These are phyloP conservation scores for Breviolum minutum DNA, from an alignment of 73 alveolate species.

Conservation along the genomic window DNA sequence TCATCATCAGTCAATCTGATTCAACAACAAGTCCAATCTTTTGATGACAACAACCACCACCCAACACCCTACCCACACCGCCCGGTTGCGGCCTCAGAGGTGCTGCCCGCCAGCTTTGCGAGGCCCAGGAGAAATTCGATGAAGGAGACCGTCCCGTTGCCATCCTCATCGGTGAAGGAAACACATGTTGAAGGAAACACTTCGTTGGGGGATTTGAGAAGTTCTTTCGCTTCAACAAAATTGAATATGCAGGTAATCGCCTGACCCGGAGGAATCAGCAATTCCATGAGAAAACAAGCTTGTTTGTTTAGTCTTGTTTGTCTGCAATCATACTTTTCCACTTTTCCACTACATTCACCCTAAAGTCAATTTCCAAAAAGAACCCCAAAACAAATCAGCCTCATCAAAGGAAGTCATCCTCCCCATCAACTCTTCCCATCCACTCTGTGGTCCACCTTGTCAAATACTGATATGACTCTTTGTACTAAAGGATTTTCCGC, in stretches of 20 bases:
- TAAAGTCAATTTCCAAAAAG: too few species aligned
- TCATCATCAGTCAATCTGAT: neutral
- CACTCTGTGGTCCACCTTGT: slow-evolving; percentile 41
- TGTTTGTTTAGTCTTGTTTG: too few species aligned
- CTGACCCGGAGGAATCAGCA: too few species aligned
- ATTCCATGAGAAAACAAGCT: too few species aligned
- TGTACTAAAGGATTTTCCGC: slow-evolving; percentile 95
- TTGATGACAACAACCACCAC: neutral
- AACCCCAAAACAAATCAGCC: too few species aligned
- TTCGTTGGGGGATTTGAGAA: too few species aligned
- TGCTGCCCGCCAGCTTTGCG: slow-evolving; percentile 78
- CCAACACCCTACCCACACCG: neutral
- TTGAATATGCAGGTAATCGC: too few species aligned
- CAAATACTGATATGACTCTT: slow-evolving; percentile 94
- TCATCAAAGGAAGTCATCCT: neutral
- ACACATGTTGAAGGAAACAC: too few species aligned
- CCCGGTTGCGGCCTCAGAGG: slow-evolving; percentile 47
- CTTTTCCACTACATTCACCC: too few species aligned
- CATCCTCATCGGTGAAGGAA: slow-evolving; percentile 8
- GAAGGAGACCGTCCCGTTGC: slow-evolving; percentile 93
- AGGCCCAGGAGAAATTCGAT: slow-evolving; percentile 95
- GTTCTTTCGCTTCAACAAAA: too few species aligned
- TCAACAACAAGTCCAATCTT: neutral
- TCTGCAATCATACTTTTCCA: too few species aligned
- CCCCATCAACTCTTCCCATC: neutral